Evolutionary conservation across 148 eudicot species (phyloP), one percentile per base, ranked within the genome.

Genomic region (Vaccinium corymbosum): DNA sequence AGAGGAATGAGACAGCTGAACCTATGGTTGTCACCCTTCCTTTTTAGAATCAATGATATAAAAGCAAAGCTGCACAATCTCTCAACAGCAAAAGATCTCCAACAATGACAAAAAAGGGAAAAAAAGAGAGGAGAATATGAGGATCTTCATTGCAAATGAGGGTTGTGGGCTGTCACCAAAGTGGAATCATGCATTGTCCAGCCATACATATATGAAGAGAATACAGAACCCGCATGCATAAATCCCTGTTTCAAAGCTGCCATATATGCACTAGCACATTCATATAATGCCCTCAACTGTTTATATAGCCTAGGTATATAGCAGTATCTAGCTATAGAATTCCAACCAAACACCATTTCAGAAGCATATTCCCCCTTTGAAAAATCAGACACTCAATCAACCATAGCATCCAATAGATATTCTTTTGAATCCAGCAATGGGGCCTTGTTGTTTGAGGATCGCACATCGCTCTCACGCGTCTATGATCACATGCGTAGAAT

Each of bases 391-490:
- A 3, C 73, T 27, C 8, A 12, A 27, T 68, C 38, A 27, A 68
- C 0, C 42, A 4, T 27, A 12, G 72, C 0, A 66, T 66, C 72
- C 3, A 14, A 1, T 20, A 62, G 2, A 62, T 22, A 8, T 62
- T 62, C 25, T 62, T 76, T 42, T 4, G 46, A 42, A 42, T 42
- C 53, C 29, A 76, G n/a, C 22, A n/a, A 25, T 50, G 57, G 80
- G 59, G 80, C 38, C 57, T 51, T 51, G 59, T 77, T 77, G 59
- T 14, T 77, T 49, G 80, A 51, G 59, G 38, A 77, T 25, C 61
- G 52, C 55, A 49, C 6, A 77, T 51, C 3, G 35, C 59, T 15
- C 4, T 50, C 59, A 12, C 79, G 32, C 29, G 27, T 7, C 59
- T 59, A 51, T 25, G 59, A 51, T 77, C 27, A 20, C 25, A 29